Evolutionary conservation across 2,329 filamentous ascomycete genomes (phyloP).

Genomic region (Sporothrix humicola): DNA sequence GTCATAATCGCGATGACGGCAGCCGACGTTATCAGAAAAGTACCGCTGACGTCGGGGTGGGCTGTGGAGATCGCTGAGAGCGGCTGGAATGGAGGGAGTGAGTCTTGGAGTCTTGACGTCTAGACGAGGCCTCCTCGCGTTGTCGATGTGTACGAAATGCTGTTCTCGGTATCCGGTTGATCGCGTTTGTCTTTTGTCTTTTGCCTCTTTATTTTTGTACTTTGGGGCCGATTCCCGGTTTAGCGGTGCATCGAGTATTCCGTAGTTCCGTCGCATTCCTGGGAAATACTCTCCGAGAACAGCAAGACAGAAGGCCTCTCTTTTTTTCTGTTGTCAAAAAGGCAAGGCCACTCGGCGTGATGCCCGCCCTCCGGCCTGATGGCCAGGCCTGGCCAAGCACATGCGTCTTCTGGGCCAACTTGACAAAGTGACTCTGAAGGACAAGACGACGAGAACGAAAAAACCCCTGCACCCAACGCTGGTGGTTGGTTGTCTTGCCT

Average conservation of each 20-base stretch:
- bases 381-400: neutral
- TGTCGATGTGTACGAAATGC: neutral
- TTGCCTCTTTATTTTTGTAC: neutral
- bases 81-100: conserved; percentile 10
- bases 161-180: neutral
- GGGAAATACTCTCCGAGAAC: neutral
- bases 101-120: neutral
- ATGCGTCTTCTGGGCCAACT: neutral
- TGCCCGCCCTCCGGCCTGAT: neutral
- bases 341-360: neutral
- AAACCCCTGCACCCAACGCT: neutral
- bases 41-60: neutral
- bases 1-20: conserved; percentile 5
- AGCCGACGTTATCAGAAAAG: conserved; percentile 1
- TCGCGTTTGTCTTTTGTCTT: neutral
- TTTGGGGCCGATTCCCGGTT: neutral
- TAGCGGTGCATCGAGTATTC: neutral
- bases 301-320: neutral
- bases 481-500: conserved; percentile 23
- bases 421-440: neutral
- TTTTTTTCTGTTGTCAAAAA: no score
- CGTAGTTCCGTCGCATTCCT: neutral
- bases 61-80: neutral
- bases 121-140: neutral
- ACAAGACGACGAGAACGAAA: neutral